Evolutionary conservation across 306 rosid species (phyloP).

Genomic region (Urtica urens): DNA sequence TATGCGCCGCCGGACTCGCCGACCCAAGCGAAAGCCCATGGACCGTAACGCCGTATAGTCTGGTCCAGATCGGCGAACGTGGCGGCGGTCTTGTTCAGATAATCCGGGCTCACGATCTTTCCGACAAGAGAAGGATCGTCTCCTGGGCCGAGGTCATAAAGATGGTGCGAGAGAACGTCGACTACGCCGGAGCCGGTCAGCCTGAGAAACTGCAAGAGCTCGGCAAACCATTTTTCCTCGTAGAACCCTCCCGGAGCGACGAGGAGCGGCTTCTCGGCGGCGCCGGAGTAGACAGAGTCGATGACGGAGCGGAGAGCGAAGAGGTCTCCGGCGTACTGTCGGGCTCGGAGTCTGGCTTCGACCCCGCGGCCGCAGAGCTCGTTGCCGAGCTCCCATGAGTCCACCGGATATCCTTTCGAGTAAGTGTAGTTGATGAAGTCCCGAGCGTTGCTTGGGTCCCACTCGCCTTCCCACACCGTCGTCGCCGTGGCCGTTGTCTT

Average conservation of each 20-base stretch:
- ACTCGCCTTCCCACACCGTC: slow-evolving; percentile 31
- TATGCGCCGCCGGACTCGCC: slow-evolving; percentile 76
- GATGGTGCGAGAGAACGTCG: slow-evolving; percentile 50
- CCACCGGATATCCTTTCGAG: slow-evolving; percentile 51
- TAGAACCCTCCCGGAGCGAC: slow-evolving; percentile 60
- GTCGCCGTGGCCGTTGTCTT: slow-evolving; percentile 12
- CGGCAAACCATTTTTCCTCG: slow-evolving; percentile 38
- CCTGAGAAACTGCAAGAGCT: slow-evolving; percentile 39
- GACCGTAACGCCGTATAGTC: slow-evolving; percentile 17
- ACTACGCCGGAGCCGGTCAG: slow-evolving; percentile 33
- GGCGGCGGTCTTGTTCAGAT: slow-evolving; percentile 28
- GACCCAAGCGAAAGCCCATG: slow-evolving; percentile 51
- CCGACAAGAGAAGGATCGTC: slow-evolving; percentile 33
- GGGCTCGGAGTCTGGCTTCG: slow-evolving; percentile 30
- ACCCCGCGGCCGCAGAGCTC: slow-evolving; percentile 43
- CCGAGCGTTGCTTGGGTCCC: slow-evolving; percentile 41
- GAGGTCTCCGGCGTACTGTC: slow-evolving; percentile 45
- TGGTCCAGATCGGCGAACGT: slow-evolving; percentile 24
- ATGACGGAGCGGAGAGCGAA: slow-evolving; percentile 24
- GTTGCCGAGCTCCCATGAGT: slow-evolving; percentile 55
- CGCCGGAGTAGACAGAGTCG: slow-evolving; percentile 23
- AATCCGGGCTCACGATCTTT: slow-evolving; percentile 45
- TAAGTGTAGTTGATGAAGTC: slow-evolving; percentile 36
- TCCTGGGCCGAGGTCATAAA: slow-evolving; percentile 73
- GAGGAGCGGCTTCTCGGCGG: slow-evolving; percentile 36